Evolutionary conservation across 768 basidiomycete genomes (phyloP).

Genomic region (Coprinopsis cinerea): DNA sequence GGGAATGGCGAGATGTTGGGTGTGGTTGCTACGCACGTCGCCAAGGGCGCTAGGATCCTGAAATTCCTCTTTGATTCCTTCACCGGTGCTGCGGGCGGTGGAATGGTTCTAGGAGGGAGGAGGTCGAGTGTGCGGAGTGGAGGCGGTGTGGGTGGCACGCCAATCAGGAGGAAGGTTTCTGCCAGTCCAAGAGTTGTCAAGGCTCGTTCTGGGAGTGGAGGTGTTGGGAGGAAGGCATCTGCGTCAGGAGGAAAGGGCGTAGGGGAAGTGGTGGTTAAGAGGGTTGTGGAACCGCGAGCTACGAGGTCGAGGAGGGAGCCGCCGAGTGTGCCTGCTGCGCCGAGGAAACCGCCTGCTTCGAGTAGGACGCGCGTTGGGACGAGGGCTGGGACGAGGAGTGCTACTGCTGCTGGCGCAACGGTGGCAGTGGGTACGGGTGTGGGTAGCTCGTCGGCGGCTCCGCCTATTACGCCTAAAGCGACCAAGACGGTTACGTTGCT

Average conservation of each 20-base stretch:
- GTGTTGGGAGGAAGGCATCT: not conserved
- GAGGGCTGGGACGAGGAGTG: slow-evolving; percentile 17
- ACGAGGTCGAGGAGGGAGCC: slow-evolving; percentile 16
- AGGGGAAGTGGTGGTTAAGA: slow-evolving; percentile 7
- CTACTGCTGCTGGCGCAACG: slow-evolving; percentile 13
- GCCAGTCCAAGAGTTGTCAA: slow-evolving; percentile 20
- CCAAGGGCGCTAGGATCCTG: slow-evolving; percentile 47
- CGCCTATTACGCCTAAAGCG: too few species aligned
- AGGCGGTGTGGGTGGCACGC: slow-evolving; percentile 5
- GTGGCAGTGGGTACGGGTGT: too few species aligned
- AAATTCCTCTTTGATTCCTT: slow-evolving; percentile 25
- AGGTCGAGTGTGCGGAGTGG: slow-evolving; percentile 1
- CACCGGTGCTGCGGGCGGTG: not conserved
- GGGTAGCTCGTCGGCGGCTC: too few species aligned
- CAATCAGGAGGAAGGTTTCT: not conserved
- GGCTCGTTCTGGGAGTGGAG: slow-evolving; percentile 1
- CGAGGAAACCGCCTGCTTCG: slow-evolving; percentile 21
- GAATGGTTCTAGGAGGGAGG: not conserved
- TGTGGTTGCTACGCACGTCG: slow-evolving; percentile 48
- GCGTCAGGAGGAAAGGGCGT: not conserved
- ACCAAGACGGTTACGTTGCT: too few species aligned
- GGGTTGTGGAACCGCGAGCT: slow-evolving; percentile 17
- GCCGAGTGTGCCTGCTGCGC: slow-evolving; percentile 17
- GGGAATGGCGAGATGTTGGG: slow-evolving; percentile 37
- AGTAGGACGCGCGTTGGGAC: not conserved